These are phyloP conservation scores for Fonsecaea monophora DNA, from an alignment of 2,329 filamentous ascomycete species.

Conservation along the genomic window DNA sequence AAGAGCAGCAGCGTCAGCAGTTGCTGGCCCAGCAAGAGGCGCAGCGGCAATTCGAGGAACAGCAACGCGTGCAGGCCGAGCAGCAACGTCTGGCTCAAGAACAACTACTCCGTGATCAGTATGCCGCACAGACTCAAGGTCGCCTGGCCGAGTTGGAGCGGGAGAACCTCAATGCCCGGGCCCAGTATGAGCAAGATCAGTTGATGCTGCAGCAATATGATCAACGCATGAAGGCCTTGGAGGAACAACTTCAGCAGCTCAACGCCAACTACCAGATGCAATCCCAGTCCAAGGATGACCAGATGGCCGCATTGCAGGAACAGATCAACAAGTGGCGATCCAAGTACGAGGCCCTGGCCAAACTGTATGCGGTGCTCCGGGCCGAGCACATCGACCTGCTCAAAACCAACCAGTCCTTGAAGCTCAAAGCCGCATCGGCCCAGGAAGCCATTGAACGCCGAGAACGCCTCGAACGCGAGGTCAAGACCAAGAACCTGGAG, in stretches of 20 bases:
- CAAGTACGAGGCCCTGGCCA: slow-evolving; percentile 95
- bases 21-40: slow-evolving; percentile 83
- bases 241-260: slow-evolving; percentile 82
- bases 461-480: slow-evolving; percentile 94
- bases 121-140: slow-evolving; percentile 91
- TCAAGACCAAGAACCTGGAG: slow-evolving; percentile 99
- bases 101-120: slow-evolving; percentile 84
- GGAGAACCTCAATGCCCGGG: slow-evolving; percentile 90
- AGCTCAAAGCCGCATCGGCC: slow-evolving; percentile 94
- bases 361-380: slow-evolving; percentile 94
- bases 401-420: slow-evolving; percentile 94
- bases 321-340: slow-evolving; percentile 97
- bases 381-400: slow-evolving; percentile 94
- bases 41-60: slow-evolving; percentile 94
- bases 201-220: slow-evolving; percentile 97
- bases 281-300: slow-evolving; percentile 87
- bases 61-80: slow-evolving; percentile 84
- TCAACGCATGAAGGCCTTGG: slow-evolving; percentile 87
- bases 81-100: slow-evolving; percentile 92
- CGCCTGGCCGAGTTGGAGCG: slow-evolving; percentile 93
- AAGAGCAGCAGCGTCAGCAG: slow-evolving; percentile 79
- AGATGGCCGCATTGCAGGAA: slow-evolving; percentile 89
- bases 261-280: slow-evolving; percentile 85
- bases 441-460: slow-evolving; percentile 95
- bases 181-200: slow-evolving; percentile 97